phyloP scores from a whole-genome alignment of 2,329 filamentous ascomycete species.

The Botrytis hyacinthi region DNA sequence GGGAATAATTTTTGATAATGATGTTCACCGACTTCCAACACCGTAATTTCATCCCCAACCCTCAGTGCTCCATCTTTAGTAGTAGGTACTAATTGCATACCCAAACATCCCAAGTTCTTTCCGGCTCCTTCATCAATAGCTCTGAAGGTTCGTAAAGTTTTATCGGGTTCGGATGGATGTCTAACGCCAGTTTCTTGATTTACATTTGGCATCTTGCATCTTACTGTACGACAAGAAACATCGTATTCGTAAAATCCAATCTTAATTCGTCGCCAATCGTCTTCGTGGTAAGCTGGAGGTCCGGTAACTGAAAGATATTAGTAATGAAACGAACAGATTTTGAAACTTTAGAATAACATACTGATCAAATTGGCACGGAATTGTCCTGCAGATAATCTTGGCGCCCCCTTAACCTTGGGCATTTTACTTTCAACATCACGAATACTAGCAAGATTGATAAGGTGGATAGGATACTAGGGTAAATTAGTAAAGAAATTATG shows the following conservation, averaged over 20 bases:
- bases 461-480: slow-evolving; percentile 63
- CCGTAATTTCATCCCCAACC: slow-evolving; percentile 24
- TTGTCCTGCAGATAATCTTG: slow-evolving; percentile 57
- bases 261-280: slow-evolving; percentile 63
- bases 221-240: slow-evolving; percentile 63
- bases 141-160: slow-evolving; percentile 56
- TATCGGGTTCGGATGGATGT: slow-evolving; percentile 53
- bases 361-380: slow-evolving; percentile 71
- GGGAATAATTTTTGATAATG: slow-evolving; percentile 16
- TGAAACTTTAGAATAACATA: neutral
- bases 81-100: slow-evolving; percentile 64
- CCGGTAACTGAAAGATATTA: slow-evolving; percentile 48
- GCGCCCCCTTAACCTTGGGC: slow-evolving; percentile 43
- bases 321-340: neutral
- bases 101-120: slow-evolving; percentile 55
- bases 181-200: slow-evolving; percentile 47
- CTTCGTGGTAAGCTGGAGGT: slow-evolving; percentile 63
- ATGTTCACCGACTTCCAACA: slow-evolving; percentile 23
- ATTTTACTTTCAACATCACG: slow-evolving; percentile 58
- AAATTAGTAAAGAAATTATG: slow-evolving; percentile 25
- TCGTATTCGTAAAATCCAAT: slow-evolving; percentile 53
- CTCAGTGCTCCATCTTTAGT: slow-evolving; percentile 40
- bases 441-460: slow-evolving; percentile 64
- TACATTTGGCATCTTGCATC: slow-evolving; percentile 71
- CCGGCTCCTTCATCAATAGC: slow-evolving; percentile 58